These are phyloP conservation scores for Solanum pinnatisectum DNA, from an alignment of 257 asterid species.

Conservation along the genomic window DNA sequence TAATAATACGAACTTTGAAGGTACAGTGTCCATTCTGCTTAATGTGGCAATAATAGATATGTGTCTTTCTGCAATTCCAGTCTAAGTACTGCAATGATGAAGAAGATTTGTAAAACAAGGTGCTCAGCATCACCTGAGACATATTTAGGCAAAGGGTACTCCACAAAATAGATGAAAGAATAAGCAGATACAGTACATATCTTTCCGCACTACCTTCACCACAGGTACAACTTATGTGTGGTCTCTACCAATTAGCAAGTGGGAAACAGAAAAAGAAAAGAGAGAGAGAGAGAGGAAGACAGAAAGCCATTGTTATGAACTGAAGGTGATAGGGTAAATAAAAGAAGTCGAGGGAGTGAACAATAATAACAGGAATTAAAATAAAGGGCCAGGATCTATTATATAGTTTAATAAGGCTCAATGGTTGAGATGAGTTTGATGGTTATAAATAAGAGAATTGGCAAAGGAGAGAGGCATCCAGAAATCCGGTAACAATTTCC, in stretches of 20 bases:
- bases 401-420: too few species aligned
- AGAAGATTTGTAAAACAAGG: neutral
- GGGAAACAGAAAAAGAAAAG: neutral
- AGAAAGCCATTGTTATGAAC: neutral
- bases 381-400: too few species aligned
- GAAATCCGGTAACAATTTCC: too few species aligned
- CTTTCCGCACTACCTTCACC: neutral
- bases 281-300: neutral
- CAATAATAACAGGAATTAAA: too few species aligned
- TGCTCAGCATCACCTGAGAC: neutral
- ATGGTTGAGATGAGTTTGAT: too few species aligned
- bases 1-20: constrained; percentile 47
- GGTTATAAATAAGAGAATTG: too few species aligned
- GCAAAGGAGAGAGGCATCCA: too few species aligned
- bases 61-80: constrained; percentile 59
- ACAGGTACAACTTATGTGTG: neutral
- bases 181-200: neutral
- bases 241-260: neutral
- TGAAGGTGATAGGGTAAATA: too few species aligned
- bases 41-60: constrained; percentile 44
- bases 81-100: constrained; percentile 37
- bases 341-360: too few species aligned
- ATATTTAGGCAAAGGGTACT: neutral
- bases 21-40: constrained; percentile 31
- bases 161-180: neutral